Evolutionary conservation across 2,329 filamentous ascomycete genomes (phyloP).

Genomic region (Dryadomyces sulphureus): DNA sequence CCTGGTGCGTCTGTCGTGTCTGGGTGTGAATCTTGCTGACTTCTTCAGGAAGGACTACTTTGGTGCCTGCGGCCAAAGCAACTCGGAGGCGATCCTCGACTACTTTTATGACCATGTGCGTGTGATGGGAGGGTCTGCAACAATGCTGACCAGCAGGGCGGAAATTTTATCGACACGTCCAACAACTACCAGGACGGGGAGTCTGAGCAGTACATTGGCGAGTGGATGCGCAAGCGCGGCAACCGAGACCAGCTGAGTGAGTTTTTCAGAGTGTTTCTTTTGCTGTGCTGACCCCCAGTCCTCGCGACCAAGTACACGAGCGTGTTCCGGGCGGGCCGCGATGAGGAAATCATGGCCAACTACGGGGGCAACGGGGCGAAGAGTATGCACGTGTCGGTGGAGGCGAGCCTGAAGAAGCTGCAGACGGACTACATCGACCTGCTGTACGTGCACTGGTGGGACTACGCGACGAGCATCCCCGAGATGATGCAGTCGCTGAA

Average conservation of each 20-base stretch:
- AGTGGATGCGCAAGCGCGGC: conserved; percentile 53
- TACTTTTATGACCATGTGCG: conserved; percentile 42
- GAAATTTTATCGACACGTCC: conserved; percentile 61
- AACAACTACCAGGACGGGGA: conserved; percentile 48
- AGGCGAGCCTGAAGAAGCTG: conserved; percentile 42
- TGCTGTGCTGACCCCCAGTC: conserved; percentile 24
- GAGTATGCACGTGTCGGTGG: conserved; percentile 39
- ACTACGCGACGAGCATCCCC: conserved; percentile 36
- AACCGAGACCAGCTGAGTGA: conserved; percentile 49
- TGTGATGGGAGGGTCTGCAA: too few relatives aligned
- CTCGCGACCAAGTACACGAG: conserved; percentile 57
- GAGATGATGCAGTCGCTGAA: conserved; percentile 47
- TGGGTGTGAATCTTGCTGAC: too few relatives aligned
- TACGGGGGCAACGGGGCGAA: conserved; percentile 47
- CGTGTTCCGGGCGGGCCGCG: conserved; percentile 29
- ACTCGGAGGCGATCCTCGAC: conserved; percentile 49
- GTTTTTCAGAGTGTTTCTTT: not conserved
- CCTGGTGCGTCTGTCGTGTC: conserved; percentile 22
- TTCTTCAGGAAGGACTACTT: conserved; percentile 33
- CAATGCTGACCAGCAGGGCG: conserved; percentile 2
- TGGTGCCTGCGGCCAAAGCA: conserved; percentile 50
- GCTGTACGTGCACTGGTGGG: conserved; percentile 40
- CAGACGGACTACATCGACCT: conserved; percentile 57
- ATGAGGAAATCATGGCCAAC: conserved; percentile 32
- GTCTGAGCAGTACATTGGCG: conserved; percentile 47